A percentile compares a stretch with the other conserved stretches of the same genome.
phyloP scores from a whole-genome alignment of 2,329 filamentous ascomycete species.

The Hawksworthiomyces lignivorus region DNA sequence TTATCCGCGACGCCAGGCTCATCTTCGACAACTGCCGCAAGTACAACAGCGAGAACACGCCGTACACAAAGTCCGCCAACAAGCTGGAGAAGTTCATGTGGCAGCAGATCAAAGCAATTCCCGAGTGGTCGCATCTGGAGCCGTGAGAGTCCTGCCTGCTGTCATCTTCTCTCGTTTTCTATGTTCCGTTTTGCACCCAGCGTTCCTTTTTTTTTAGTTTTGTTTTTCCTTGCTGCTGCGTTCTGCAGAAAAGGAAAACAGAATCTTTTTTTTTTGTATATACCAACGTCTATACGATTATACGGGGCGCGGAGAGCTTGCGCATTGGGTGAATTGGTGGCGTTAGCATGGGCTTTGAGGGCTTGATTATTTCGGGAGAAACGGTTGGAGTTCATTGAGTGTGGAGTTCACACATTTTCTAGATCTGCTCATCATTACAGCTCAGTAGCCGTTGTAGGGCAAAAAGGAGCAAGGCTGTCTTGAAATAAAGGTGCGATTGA shows the following conservation, averaged over 20 bases:
- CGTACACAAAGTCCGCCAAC: conserved; percentile 91
- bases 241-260: neutral
- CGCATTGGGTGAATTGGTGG: no score
- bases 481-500: no score
- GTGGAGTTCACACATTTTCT: no score
- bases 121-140: conserved; percentile 74
- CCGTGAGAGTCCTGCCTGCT: conserved; percentile 23
- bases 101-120: conserved; percentile 82
- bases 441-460: no score
- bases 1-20: conserved; percentile 78
- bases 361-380: no score
- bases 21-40: conserved; percentile 92
- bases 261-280: neutral
- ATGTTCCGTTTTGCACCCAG: neutral
- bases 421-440: no score
- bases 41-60: conserved; percentile 93
- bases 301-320: no score
- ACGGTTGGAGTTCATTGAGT: no score
- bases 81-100: conserved; percentile 94
- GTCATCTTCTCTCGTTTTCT: no score
- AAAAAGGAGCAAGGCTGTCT: no score
- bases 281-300: neutral
- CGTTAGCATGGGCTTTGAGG: no score
- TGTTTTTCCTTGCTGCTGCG: neutral
- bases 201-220: neutral